These are phyloP conservation scores for Suillus paluster DNA, from an alignment of 768 basidiomycete genomes.

Conservation along the genomic window DNA sequence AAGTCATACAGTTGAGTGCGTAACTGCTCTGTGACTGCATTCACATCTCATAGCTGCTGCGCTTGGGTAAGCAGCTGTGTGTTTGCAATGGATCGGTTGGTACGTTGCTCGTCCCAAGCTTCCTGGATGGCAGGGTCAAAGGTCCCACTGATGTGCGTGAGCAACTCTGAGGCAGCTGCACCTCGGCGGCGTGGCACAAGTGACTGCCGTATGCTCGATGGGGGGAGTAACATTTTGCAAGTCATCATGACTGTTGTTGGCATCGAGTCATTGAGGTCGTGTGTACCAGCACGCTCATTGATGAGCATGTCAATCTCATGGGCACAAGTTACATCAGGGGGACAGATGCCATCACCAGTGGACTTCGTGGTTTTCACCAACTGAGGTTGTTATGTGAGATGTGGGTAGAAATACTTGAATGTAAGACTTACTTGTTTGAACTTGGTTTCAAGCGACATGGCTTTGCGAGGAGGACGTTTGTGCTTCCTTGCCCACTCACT, in stretches of 20 bases:
- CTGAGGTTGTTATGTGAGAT: slow-evolving; percentile 5
- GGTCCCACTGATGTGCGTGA: slow-evolving; percentile 20
- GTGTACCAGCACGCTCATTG: slow-evolving; percentile 25
- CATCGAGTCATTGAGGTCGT: slow-evolving; percentile 24
- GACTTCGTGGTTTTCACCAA: slow-evolving; percentile 30
- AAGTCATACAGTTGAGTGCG: slow-evolving; percentile 16
- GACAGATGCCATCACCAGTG: slow-evolving; percentile 27
- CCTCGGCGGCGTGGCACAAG: slow-evolving; percentile 10
- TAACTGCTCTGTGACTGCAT: slow-evolving; percentile 24
- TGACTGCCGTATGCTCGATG: slow-evolving; percentile 5
- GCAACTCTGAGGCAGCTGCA: slow-evolving; percentile 23
- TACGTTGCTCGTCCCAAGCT: slow-evolving; percentile 26
- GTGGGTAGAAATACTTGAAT: neutral
- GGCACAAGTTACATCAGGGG: slow-evolving; percentile 25
- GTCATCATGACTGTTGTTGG: neutral
- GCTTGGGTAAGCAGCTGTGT: slow-evolving; percentile 28
- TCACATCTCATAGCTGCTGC: slow-evolving; percentile 32
- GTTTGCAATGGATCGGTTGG: slow-evolving; percentile 25
- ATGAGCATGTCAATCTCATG: slow-evolving; percentile 31
- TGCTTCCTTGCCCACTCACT: slow-evolving; percentile 21
- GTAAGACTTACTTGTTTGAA: slow-evolving; percentile 26
- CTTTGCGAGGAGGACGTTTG: slow-evolving; percentile 13
- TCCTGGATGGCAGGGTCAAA: slow-evolving; percentile 31
- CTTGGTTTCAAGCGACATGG: slow-evolving; percentile 22
- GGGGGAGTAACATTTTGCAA: neutral